Evolutionary conservation across 2,329 filamentous ascomycete species (phyloP).

Genomic region (Nannizziopsis barbatae): DNA sequence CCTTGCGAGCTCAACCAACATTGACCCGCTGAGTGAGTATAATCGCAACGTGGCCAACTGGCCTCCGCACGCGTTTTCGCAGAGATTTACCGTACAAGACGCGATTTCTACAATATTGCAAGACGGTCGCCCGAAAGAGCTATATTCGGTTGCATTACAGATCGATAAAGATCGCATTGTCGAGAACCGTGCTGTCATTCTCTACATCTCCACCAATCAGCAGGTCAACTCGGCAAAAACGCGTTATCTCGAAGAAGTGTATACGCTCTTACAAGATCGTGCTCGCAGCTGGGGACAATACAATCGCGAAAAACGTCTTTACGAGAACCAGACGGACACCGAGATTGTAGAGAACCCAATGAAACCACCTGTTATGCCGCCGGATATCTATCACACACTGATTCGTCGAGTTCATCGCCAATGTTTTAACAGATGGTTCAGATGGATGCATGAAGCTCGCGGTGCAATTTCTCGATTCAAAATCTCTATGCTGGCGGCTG

Average conservation of each 20-base stretch:
- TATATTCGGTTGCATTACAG: conserved; percentile 2
- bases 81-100: background rate
- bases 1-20: conserved; percentile 5
- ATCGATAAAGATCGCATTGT: background rate
- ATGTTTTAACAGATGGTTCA: conserved; percentile 5
- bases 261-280: background rate
- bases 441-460: background rate
- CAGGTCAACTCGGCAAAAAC: background rate
- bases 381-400: background rate
- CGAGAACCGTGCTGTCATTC: background rate
- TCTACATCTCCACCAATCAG: conserved; percentile 6
- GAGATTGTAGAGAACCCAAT: too few species aligned
- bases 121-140: conserved; percentile 1
- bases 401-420: conserved; percentile 4
- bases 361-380: background rate
- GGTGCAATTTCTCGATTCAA: conserved; percentile 3
- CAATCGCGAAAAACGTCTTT: background rate
- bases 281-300: background rate
- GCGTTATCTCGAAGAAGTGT: conserved; percentile 1
- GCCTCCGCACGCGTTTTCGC: background rate
- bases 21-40: background rate
- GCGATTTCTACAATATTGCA: conserved; percentile 3
- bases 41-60: background rate
- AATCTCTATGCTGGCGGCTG: background rate
- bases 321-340: too few species aligned